Percentiles rank a stretch among this genome's conserved stretches.
phyloP scores from a whole-genome alignment of 495 filamentous ascomycete species.

The Pseudotulostoma volvatum region DNA sequence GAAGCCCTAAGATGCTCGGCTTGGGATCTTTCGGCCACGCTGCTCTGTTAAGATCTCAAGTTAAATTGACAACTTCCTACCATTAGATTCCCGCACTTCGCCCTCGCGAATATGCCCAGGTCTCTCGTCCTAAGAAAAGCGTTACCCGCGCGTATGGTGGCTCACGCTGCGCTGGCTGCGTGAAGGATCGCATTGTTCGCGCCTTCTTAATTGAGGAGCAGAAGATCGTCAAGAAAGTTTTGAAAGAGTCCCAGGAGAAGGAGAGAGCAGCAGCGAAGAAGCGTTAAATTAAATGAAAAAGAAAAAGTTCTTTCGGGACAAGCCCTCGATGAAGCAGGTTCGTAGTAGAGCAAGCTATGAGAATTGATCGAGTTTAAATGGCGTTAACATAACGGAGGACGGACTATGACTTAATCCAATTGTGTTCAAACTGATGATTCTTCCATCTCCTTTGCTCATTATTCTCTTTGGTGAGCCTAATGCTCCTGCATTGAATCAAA shows the following conservation, averaged over 20 bases:
- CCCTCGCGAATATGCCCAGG: constrained; percentile 86
- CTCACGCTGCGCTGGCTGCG: constrained; percentile 94
- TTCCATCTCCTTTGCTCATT: too few species aligned
- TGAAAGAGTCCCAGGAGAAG: constrained; percentile 87
- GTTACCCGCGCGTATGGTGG: constrained; percentile 97
- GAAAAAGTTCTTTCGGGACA: too few species aligned
- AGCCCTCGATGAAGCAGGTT: too few species aligned
- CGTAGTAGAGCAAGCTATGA: too few species aligned
- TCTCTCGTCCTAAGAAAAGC: constrained; percentile 97
- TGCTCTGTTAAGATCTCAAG: too few species aligned
- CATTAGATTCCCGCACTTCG: constrained; percentile 81
- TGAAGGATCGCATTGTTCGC: constrained; percentile 90
- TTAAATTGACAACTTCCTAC: not conserved
- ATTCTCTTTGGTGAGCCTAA: too few species aligned
- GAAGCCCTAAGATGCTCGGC: not conserved
- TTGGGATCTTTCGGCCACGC: too few species aligned
- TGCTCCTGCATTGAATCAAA: too few species aligned
- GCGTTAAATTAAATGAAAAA: constrained; percentile 30
- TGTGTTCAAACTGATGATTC: too few species aligned
- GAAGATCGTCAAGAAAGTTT: constrained; percentile 99
- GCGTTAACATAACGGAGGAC: too few species aligned
- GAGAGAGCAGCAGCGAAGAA: constrained; percentile 33
- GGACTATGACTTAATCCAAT: too few species aligned
- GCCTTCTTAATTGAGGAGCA: constrained; percentile 99
- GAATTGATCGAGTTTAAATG: too few species aligned